Evolutionary conservation across 805 yeast species (phyloP).

Genomic region (Naumovozyma dairenensis): DNA sequence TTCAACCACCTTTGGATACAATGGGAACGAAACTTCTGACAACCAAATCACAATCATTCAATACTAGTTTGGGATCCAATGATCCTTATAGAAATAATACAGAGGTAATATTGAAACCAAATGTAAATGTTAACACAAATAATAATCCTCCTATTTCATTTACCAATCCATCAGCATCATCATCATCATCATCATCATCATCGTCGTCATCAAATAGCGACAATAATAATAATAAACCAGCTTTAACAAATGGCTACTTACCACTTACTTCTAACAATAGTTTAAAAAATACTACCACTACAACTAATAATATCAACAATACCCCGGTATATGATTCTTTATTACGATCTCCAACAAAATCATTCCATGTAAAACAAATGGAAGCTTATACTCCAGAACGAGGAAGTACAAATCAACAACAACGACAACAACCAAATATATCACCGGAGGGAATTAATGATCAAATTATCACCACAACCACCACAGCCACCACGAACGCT

Average conservation of each 20-base stretch:
- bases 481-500: neutral
- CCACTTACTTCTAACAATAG: too few species aligned
- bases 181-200: constrained; percentile 9
- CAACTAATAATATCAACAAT: constrained; percentile 8
- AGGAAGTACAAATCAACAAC: constrained; percentile 29
- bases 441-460: constrained; percentile 11
- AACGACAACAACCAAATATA: constrained; percentile 16
- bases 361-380: constrained; percentile 39
- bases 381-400: constrained; percentile 61
- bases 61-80: too few species aligned
- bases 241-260: too few species aligned
- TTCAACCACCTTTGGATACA: too few species aligned
- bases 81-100: too few species aligned
- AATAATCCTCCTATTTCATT: constrained; percentile 14
- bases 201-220: too few species aligned
- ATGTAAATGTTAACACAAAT: too few species aligned
- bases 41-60: too few species aligned
- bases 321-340: constrained; percentile 20
- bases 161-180: constrained; percentile 7
- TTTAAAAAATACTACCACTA: too few species aligned
- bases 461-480: neutral
- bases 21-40: too few species aligned
- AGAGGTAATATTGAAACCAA: too few species aligned
- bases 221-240: too few species aligned
- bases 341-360: constrained; percentile 32